These are phyloP conservation scores for Epichloe hybrida DNA, from an alignment of 2,329 filamentous ascomycete species.

Conservation along the genomic window DNA sequence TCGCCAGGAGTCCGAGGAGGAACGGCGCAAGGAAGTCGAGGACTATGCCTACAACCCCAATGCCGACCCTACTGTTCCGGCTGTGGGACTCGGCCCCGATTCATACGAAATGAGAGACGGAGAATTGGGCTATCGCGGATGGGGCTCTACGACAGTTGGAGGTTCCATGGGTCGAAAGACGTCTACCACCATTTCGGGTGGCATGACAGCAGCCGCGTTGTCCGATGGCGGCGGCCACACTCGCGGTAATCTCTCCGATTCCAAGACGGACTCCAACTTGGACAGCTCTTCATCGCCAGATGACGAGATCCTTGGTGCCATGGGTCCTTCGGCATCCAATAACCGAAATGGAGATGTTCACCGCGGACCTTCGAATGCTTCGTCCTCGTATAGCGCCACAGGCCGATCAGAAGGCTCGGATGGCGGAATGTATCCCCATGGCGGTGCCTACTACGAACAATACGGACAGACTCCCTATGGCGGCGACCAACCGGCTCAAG, in stretches of 20 bases:
- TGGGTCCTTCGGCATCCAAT: constrained; percentile 57
- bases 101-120: constrained; percentile 63
- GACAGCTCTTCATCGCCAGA: constrained; percentile 45
- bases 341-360: constrained; percentile 60
- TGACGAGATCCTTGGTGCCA: constrained; percentile 69
- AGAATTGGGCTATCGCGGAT: constrained; percentile 76
- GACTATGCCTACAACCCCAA: constrained; percentile 99
- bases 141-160: constrained; percentile 64
- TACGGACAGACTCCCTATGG: constrained; percentile 44
- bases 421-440: constrained; percentile 31
- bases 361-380: constrained; percentile 87
- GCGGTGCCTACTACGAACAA: constrained; percentile 42
- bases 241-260: constrained; percentile 51
- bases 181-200: constrained; percentile 79
- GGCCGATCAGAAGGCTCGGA: constrained; percentile 60
- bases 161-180: constrained; percentile 66
- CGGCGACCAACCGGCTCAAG: constrained; percentile 29
- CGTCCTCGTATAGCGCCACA: constrained; percentile 81
- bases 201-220: constrained; percentile 48
- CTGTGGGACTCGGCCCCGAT: constrained; percentile 31
- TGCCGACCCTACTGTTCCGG: constrained; percentile 65
- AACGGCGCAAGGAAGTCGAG: constrained; percentile 88
- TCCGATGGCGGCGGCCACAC: constrained; percentile 64
- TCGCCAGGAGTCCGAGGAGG: constrained; percentile 71
- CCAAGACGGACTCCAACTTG: constrained; percentile 51